Evolutionary conservation across 2,329 filamentous ascomycete species (phyloP), one percentile per base, ranked within the genome.

Genomic region (Arthrobotrys sphaeroides): DNA sequence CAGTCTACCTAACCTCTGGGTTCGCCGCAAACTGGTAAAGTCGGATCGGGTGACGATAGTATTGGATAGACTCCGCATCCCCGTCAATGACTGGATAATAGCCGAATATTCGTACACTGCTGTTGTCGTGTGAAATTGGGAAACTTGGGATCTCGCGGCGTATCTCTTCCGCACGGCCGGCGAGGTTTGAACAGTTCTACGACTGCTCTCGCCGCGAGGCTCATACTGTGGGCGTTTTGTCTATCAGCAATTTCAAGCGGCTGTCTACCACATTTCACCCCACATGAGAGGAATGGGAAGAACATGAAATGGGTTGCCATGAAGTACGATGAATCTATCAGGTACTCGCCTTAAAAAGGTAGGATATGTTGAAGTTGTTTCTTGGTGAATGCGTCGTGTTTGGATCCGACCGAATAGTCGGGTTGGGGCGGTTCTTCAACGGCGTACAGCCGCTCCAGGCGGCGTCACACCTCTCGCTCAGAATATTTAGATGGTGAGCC

Each of bases 251-350:
- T 64, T 57, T 83, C 80, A 4, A 84, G 83, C 0, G 78, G 80
- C 24, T 77, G 80, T 26, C 80, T 78, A 45, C 84, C 82, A 73
- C 82, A 85, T 78, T 86, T 85, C 0, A 86, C 84, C 78, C 87
- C 84, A 78, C 82, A 85, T 0, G 83, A 83, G 0, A 87, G 80
- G 76, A 86, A 87, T 1, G 84, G 84, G 76, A 87, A 86, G 80
- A 83, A 84, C 81, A 86, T 85, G 3, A 83, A 80, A 62, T 82
- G 84, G 9, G 83, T 86, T 6, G 78, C 83, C 81, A 84, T 84
- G 62, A 86, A 85, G 18, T 82, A 86, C 59, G 78, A 78, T 65
- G 83, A 80, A 12, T 80, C 79, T 28, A 59, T 40, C 24, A 81
- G 43, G 6, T 80, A 79, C 33, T 84, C 78, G 62, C 82, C 81